Percentiles rank a stretch among this genome's conserved stretches.
Conservation (phyloP, 2,329 filamentous ascomycete genomes). For the Alternaria rosae region DNA sequence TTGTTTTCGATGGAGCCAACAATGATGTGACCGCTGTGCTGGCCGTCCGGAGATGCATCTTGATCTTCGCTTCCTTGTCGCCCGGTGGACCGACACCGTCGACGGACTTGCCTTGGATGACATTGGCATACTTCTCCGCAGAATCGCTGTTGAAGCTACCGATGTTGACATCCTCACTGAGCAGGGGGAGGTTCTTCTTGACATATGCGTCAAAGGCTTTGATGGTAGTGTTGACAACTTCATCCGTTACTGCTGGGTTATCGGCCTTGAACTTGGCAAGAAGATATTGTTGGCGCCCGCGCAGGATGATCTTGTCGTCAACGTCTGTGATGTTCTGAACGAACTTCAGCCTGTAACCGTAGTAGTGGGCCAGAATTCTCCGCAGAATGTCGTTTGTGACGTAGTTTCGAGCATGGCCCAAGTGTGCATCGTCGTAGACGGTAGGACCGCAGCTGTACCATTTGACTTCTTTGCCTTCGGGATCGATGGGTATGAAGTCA, state of each 20-base stretch:
- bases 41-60: constrained; percentile 81
- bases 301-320: constrained; percentile 66
- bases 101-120: constrained; percentile 64
- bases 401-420: constrained; percentile 89
- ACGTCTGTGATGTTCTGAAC: constrained; percentile 88
- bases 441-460: constrained; percentile 95
- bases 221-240: constrained; percentile 59
- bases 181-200: constrained; percentile 71
- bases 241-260: constrained; percentile 54
- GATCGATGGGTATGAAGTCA: constrained; percentile 75
- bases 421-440: constrained; percentile 81
- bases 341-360: constrained; percentile 81
- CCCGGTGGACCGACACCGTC: constrained; percentile 64
- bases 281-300: constrained; percentile 78
- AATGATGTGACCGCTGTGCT: constrained; percentile 63
- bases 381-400: constrained; percentile 88
- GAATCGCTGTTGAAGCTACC: constrained; percentile 58
- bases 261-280: constrained; percentile 71
- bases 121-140: constrained; percentile 60
- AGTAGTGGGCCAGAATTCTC: constrained; percentile 82
- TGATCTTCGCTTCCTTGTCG: constrained; percentile 84
- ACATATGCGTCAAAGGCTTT: constrained; percentile 64
- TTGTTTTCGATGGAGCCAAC: constrained; percentile 36
- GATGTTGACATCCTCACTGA: constrained; percentile 56
- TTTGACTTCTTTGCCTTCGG: constrained; percentile 70